Evolutionary conservation across 2,329 filamentous ascomycete genomes (phyloP).

Genomic region (Nemania abortiva): DNA sequence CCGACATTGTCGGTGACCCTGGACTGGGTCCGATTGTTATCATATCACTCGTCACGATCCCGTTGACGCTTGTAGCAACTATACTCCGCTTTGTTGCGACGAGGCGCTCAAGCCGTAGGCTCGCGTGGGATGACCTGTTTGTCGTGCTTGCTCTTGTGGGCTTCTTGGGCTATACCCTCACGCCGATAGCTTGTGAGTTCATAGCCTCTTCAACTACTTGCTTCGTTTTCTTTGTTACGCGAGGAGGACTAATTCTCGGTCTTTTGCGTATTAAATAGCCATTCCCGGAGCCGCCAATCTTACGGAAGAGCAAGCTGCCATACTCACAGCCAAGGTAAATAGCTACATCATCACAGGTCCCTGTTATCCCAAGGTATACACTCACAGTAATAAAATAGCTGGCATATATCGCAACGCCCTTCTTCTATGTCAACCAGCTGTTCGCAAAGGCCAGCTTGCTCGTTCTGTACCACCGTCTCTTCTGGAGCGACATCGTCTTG

Average conservation of each 20-base stretch:
- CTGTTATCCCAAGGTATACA: no score
- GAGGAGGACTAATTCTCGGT: no score
- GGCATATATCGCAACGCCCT: constrained; percentile 8
- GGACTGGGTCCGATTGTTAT: constrained; percentile 12
- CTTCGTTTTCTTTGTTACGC: no score
- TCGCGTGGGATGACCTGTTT: constrained; percentile 23
- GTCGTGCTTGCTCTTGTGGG: constrained; percentile 14
- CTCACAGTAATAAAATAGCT: constrained; percentile 12
- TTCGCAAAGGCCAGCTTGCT: constrained; percentile 13
- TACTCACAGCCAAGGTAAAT: no score
- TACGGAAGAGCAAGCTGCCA: no score
- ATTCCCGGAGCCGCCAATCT: no score
- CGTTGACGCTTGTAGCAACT: constrained; percentile 13
- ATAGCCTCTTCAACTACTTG: no score
- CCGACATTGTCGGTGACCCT: background rate
- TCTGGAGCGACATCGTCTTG: constrained; percentile 33
- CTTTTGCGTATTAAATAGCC: no score
- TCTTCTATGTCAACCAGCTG: constrained; percentile 16
- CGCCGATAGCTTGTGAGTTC: no score
- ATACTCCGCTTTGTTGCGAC: constrained; percentile 14
- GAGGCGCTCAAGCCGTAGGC: constrained; percentile 5
- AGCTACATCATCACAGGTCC: no score
- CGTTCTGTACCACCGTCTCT: constrained; percentile 7
- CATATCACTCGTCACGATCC: constrained; percentile 17
- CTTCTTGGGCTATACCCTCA: constrained; percentile 8